phyloP scores from a whole-genome alignment of 306 rosid genomes.

The Vigna hirtella region DNA sequence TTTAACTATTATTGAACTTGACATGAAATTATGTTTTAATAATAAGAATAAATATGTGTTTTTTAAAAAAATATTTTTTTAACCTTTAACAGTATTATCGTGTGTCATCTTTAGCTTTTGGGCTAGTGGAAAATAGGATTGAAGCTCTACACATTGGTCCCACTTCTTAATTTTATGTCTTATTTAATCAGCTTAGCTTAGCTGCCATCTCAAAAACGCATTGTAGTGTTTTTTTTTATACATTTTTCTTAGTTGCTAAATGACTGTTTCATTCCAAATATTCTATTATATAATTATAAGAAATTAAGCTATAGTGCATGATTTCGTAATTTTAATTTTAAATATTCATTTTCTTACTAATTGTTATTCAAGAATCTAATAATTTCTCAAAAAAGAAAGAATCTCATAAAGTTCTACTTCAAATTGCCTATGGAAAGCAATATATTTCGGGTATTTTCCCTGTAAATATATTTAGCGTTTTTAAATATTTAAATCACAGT shows the following conservation, averaged over 20 bases:
- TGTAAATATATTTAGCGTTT: no score
- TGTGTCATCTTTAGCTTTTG: neutral
- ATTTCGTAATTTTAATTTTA: neutral
- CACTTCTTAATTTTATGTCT: neutral
- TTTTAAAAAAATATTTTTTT: neutral
- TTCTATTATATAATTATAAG: no score
- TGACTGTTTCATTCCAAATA: no score
- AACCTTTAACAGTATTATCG: neutral
- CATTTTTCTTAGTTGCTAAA: no score
- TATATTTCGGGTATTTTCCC: no score
- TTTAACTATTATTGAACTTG: no score
- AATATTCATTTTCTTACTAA: conserved; percentile 9
- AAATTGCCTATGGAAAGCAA: neutral
- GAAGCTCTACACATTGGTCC: neutral
- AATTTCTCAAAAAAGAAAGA: neutral
- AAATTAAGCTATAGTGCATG: no score
- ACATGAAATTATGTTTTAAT: no score
- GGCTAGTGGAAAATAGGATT: neutral
- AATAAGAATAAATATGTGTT: no score
- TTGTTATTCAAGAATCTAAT: neutral
- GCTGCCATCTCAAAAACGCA: neutral
- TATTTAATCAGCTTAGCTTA: neutral
- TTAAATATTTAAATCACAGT: no score
- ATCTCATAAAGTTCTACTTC: neutral
- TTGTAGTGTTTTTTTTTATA: no score